These are phyloP conservation scores for Trapa bicornis DNA, from an alignment of 345 rosid species.

Conservation along the genomic window DNA sequence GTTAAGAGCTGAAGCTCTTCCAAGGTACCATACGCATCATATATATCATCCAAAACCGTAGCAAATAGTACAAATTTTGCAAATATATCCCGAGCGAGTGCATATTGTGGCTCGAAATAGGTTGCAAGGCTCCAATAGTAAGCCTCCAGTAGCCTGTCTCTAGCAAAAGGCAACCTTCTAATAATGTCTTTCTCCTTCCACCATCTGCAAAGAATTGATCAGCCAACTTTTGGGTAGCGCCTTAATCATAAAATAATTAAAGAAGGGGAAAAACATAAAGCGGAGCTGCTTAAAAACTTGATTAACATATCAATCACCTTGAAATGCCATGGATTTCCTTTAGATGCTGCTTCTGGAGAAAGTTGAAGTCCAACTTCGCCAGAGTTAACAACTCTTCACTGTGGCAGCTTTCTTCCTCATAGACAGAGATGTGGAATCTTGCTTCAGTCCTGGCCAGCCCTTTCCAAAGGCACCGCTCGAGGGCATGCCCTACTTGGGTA, in stretches of 20 bases:
- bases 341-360: slow-evolving; percentile 4
- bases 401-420: background rate
- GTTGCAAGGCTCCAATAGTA: slow-evolving; percentile 16
- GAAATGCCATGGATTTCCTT: slow-evolving; percentile 9
- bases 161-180: slow-evolving; percentile 14
- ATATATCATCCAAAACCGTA: slow-evolving; percentile 20
- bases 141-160: slow-evolving; percentile 22
- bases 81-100: slow-evolving; percentile 2
- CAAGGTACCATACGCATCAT: slow-evolving; percentile 20
- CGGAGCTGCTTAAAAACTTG: no score
- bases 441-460: no score
- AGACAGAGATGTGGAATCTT: no score
- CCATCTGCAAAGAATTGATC: slow-evolving; percentile 14
- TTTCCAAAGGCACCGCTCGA: no score
- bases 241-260: no score
- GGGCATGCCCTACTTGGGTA: no score
- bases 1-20: slow-evolving; percentile 8
- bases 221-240: background rate
- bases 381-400: slow-evolving; percentile 2
- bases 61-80: slow-evolving; percentile 6
- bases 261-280: no score
- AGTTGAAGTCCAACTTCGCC: slow-evolving; percentile 14
- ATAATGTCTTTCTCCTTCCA: slow-evolving; percentile 15
- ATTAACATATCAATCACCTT: background rate
- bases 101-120: slow-evolving; percentile 13